phyloP scores from a whole-genome alignment of 2,329 filamentous ascomycete genomes.

The Penicillium olsonii region DNA sequence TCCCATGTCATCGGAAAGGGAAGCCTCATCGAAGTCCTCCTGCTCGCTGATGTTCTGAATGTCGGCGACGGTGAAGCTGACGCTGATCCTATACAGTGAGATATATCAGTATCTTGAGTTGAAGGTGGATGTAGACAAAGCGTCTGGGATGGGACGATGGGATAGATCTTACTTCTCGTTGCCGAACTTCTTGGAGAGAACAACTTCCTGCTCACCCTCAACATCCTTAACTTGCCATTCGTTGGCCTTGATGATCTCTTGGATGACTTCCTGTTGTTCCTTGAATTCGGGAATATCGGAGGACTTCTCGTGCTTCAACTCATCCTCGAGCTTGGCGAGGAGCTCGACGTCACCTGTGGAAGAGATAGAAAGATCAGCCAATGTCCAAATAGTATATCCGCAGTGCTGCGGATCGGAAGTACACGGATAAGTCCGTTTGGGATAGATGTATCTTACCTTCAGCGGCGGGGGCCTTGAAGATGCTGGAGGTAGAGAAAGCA shows the following conservation, averaged over 20 bases:
- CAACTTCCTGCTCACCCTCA: conserved; percentile 82
- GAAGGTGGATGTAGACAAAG: not conserved
- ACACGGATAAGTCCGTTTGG: not conserved
- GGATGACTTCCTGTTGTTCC: conserved; percentile 81
- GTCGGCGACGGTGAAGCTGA: conserved; percentile 83
- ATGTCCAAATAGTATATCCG: not conserved
- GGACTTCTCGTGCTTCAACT: conserved; percentile 81
- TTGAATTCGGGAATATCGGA: conserved; percentile 73
- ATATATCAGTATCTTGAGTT: conserved; percentile 2
- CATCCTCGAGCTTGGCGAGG: conserved; percentile 78
- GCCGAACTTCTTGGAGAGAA: conserved; percentile 77
- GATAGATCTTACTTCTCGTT: conserved; percentile 73
- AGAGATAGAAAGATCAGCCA: conserved; percentile 5
- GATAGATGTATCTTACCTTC: conserved; percentile 40
- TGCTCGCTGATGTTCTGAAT: conserved; percentile 67
- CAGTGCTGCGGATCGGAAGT: not conserved
- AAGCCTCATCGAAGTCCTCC: conserved; percentile 56
- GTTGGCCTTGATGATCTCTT: conserved; percentile 84
- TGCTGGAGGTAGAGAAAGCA: conserved; percentile 49
- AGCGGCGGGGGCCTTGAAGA: conserved; percentile 46
- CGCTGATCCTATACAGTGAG: conserved; percentile 61
- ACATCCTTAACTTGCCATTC: conserved; percentile 78
- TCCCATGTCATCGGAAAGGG: conserved; percentile 61
- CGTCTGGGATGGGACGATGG: not conserved
- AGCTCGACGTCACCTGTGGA: conserved; percentile 72